Evolutionary conservation across 371 early-diverging fungal genomes (phyloP).

Genomic region (Lichtheimia ramosa): DNA sequence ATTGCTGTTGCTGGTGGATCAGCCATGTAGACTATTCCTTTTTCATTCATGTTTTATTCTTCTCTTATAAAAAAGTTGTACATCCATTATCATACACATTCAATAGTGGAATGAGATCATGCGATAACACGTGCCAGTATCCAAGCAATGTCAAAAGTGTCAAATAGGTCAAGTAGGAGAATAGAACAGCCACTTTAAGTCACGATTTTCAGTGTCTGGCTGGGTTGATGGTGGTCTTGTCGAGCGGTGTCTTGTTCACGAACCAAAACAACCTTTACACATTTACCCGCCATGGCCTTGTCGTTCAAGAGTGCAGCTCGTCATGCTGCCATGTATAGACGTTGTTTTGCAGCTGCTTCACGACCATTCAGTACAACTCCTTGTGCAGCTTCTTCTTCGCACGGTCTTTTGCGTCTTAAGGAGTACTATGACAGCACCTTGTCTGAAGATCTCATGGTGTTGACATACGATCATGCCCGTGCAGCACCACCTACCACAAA

Average conservation of each 20-base stretch:
- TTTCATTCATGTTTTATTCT: not conserved
- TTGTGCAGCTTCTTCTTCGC: slow-evolving; percentile 31
- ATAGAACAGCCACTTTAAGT: not conserved
- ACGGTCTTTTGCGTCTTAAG: slow-evolving; percentile 68
- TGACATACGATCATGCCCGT: slow-evolving; percentile 78
- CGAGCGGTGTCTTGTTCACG: no score
- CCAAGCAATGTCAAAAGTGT: no score
- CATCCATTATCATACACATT: not conserved
- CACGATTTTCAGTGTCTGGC: not conserved
- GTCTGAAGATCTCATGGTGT: slow-evolving; percentile 82
- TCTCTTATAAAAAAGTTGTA: not conserved
- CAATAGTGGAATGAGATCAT: no score
- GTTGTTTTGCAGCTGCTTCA: not conserved
- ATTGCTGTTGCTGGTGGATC: slow-evolving; percentile 43
- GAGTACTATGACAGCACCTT: slow-evolving; percentile 83
- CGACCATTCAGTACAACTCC: slow-evolving; percentile 31
- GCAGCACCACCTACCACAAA: slow-evolving; percentile 38
- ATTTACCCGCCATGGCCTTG: slow-evolving; percentile 9
- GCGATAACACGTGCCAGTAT: no score
- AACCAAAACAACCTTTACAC: no score
- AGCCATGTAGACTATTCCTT: slow-evolving; percentile 16
- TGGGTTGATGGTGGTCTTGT: not conserved
- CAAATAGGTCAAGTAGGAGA: no score
- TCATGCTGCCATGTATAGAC: slow-evolving; percentile 1
- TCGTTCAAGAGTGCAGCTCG: slow-evolving; percentile 10